Percentiles rank a stretch among this genome's conserved stretches.
Conservation (phyloP, 768 basidiomycete species). For the Fibroporia radiculosa region DNA sequence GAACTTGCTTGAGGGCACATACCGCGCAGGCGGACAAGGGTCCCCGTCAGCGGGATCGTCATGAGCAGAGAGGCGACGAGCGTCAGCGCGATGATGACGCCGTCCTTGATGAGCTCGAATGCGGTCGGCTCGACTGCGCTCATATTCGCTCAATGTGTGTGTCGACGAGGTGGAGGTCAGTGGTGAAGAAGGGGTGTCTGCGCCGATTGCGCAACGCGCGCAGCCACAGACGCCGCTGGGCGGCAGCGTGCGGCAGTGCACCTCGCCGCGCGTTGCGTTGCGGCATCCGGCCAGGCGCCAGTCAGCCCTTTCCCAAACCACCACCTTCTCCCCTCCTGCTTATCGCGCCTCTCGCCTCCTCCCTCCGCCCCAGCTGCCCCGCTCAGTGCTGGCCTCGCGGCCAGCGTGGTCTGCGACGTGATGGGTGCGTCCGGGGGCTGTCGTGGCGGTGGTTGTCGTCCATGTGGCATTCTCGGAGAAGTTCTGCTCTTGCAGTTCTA, state of each 20-base stretch:
- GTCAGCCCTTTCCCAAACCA: conserved; percentile 15
- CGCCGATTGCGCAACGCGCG: background rate
- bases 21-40: conserved; percentile 69
- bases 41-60: conserved; percentile 39
- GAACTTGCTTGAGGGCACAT: conserved; percentile 19
- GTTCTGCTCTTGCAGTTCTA: too few relatives aligned
- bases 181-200: conserved; percentile 7
- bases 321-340: conserved; percentile 18
- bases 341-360: background rate
- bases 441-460: too few relatives aligned
- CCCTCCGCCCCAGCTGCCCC: background rate
- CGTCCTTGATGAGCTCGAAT: background rate
- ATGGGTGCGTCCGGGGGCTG: too few relatives aligned
- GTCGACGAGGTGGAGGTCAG: background rate
- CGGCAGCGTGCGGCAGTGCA: background rate
- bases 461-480: too few relatives aligned
- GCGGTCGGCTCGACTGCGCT: too few relatives aligned
- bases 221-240: background rate
- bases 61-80: conserved; percentile 55
- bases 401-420: too few relatives aligned
- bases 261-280: background rate
- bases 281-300: background rate
- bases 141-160: background rate
- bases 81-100: conserved; percentile 38
- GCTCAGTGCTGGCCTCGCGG: background rate